Conservation (phyloP, 1,284 basidiomycete genomes). For the Cryptococcus sp. region DNA sequence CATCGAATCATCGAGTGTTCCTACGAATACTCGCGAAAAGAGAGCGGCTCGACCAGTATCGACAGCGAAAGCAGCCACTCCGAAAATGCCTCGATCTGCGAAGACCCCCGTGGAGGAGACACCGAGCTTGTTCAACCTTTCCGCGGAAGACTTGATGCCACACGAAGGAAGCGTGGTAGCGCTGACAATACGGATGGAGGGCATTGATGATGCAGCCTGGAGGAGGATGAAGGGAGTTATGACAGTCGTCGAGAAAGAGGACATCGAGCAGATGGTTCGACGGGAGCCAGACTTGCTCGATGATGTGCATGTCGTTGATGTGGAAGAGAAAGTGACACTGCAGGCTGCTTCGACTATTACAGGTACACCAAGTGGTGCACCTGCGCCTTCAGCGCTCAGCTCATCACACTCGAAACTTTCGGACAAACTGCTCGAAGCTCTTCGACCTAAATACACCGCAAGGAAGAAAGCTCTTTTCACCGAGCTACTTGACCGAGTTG, state of each 20-base stretch:
- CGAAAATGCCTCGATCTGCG: neutral
- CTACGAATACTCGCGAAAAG: neutral
- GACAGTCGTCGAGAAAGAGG: constrained; percentile 28
- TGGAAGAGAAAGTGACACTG: neutral
- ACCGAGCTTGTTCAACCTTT: constrained; percentile 37
- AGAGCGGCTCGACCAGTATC: neutral
- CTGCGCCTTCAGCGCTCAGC: no score
- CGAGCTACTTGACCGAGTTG: constrained; percentile 26
- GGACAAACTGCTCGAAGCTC: neutral
- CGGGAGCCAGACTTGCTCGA: constrained; percentile 30
- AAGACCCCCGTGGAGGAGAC: neutral
- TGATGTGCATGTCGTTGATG: neutral
- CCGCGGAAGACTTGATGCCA: constrained; percentile 34
- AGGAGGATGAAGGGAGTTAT: constrained; percentile 33
- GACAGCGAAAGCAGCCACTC: neutral
- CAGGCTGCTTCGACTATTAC: no score
- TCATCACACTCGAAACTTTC: no score
- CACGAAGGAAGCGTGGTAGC: constrained; percentile 29
- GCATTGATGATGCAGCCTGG: constrained; percentile 38
- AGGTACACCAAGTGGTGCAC: no score
- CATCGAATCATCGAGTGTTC: neutral
- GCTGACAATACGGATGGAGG: constrained; percentile 38
- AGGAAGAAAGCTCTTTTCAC: constrained; percentile 31
- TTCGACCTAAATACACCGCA: constrained; percentile 20
- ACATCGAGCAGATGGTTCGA: constrained; percentile 29